Evolutionary conservation across 345 rosid species (phyloP).

Genomic region (Cardamine occulta): DNA sequence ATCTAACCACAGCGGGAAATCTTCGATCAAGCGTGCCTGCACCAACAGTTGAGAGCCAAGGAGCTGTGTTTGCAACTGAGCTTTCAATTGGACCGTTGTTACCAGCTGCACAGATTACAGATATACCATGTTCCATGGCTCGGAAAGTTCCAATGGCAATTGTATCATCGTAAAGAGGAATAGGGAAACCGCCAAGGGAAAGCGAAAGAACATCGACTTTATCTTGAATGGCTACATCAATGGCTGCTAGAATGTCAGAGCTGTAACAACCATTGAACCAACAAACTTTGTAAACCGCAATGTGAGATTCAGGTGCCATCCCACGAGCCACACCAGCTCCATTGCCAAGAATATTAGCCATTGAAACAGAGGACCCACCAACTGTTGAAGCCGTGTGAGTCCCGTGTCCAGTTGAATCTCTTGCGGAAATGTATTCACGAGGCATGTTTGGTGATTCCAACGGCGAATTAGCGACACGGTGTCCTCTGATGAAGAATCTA

Average conservation of each 20-base stretch:
- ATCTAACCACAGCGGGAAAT: conserved; percentile 73
- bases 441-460: conserved; percentile 47
- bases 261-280: conserved; percentile 88
- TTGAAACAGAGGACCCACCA: conserved; percentile 71
- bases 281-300: conserved; percentile 89
- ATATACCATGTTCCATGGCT: conserved; percentile 80
- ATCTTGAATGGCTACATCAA: conserved; percentile 78
- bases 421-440: conserved; percentile 68
- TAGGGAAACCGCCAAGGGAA: conserved; percentile 85
- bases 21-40: conserved; percentile 88
- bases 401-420: conserved; percentile 88
- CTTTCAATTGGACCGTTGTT: conserved; percentile 79
- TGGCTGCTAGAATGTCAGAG: conserved; percentile 88
- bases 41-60: conserved; percentile 87
- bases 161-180: conserved; percentile 77
- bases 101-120: conserved; percentile 90
- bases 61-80: conserved; percentile 89
- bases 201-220: conserved; percentile 87
- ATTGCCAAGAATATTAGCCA: conserved; percentile 71
- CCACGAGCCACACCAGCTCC: conserved; percentile 87
- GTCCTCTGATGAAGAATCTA: conserved; percentile 81
- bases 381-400: conserved; percentile 92
- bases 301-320: conserved; percentile 83
- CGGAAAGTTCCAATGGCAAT: conserved; percentile 91
- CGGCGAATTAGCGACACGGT: conserved; percentile 55